Base-by-base conservation (phyloP, 768 basidiomycete genomes). In the Termitomyces sp. region DNA sequence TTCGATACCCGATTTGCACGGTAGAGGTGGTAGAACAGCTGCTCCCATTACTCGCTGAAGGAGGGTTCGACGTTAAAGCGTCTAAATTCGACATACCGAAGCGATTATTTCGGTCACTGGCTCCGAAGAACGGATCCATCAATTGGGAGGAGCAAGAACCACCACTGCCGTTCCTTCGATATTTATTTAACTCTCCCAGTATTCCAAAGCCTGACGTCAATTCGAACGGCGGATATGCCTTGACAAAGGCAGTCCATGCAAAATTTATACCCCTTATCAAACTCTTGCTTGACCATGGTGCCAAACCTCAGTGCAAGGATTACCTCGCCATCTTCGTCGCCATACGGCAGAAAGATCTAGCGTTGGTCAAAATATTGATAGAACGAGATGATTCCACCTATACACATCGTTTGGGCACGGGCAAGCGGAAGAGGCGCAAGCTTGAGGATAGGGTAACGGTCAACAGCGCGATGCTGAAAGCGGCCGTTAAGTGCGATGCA, bases 201-300 rank as follows among this genome's bases (percentile, higher is more conserved):
- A 66, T 79, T 18, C 63, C 77, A 22, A 56, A 64, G 1, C 80
- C 84, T 1, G 73, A 85, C 32, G 66, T 79, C 13, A 83, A 95
- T 68, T 82, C 89, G 8, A 78, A 90, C 68, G 77, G 81, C 3
- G 95, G 94, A 1, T 97, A 94, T 66, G 86, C 88, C 0, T 82
- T 97, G 41, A 85, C 84, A 16, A 85, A 82, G 62, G 92, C 94
- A 1, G 90, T 93, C 1, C 76, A 86, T 38, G 84, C 81, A 0
- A 74, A 75, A 22, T 86, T 87, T 60, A 55, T 77, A 1, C 84
- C 86, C 3, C 80, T 97, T 8, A 75, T 94, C 1, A 73, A 70
- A 24, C 86, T 91, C 62, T 77, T 98, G 16, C 82, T 97, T 50
- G 73, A 75, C 3, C 74, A 85, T 20, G 88, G 85, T 3, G 94